These are phyloP conservation scores for Cystoderma amianthinum DNA, from an alignment of 768 basidiomycete species.

Conservation along the genomic window DNA sequence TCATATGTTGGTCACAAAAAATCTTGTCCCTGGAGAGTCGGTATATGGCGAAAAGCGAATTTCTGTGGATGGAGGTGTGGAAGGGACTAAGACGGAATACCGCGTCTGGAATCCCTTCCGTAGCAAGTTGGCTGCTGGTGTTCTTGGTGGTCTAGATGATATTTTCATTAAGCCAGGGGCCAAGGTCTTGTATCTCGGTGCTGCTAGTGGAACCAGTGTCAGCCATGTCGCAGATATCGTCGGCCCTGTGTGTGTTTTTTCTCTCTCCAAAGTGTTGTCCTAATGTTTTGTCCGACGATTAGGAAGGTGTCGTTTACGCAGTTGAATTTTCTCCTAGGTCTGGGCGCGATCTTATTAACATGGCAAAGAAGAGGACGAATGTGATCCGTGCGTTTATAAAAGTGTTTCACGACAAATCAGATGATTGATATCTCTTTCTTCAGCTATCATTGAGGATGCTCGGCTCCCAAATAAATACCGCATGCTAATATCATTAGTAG, in stretches of 20 bases:
- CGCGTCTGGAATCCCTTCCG: constrained; percentile 99
- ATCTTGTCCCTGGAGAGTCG: constrained; percentile 93
- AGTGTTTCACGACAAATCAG: constrained; percentile 19
- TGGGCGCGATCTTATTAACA: constrained; percentile 95
- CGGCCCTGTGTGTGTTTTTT: constrained; percentile 64
- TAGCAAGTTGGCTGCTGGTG: constrained; percentile 93
- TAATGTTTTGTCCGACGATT: constrained; percentile 8
- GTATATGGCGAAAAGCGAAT: constrained; percentile 99
- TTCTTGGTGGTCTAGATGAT: constrained; percentile 89
- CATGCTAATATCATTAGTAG: constrained; percentile 92
- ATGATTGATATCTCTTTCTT: constrained; percentile 1
- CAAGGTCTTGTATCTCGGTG: constrained; percentile 96
- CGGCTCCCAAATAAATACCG: constrained; percentile 95
- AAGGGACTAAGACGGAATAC: constrained; percentile 89
- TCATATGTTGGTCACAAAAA: constrained; percentile 94
- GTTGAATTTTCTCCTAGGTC: constrained; percentile 97
- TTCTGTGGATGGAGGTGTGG: constrained; percentile 68
- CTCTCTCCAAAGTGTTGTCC: constrained; percentile 1
- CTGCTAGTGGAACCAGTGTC: constrained; percentile 95
- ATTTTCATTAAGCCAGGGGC: constrained; percentile 91
- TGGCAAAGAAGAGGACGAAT: constrained; percentile 99
- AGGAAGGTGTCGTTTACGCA: constrained; percentile 97
- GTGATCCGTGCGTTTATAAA: constrained; percentile 99
- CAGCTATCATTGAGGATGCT: constrained; percentile 96
- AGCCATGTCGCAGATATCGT: constrained; percentile 99